Evolutionary conservation across 2,329 filamentous ascomycete genomes (phyloP), one percentile per base, ranked within the genome.

Genomic region (Nigrospora sphaerica): DNA sequence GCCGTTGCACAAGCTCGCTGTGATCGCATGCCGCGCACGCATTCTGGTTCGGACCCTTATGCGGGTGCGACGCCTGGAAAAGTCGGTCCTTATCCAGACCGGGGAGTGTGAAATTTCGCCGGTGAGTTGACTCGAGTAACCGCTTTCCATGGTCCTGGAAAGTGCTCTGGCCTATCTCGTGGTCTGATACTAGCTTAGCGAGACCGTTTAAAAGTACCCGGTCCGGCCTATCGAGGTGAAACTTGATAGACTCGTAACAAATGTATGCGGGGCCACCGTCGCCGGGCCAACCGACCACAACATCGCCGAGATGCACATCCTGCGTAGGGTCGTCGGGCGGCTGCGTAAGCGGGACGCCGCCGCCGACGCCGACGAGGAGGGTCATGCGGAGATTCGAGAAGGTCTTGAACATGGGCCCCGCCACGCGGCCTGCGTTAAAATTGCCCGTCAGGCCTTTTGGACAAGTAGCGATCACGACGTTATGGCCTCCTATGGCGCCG

Each of bases 341-440:
- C 3, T 17, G 13, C 6, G 17, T 12, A 12, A 32, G 32, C 1
- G 51, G 45, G 6, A 53, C 42, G n/a, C 51, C 51, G 19, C 49
- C 49, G 2, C 47, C 47, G 16, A 50, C 48, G 1, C 51, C 47
- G 14, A 52, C 49, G 6, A 53, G 35, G 5, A 54, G 12, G 2
- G 48, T 32, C 50, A 54, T 54, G 3, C 40, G 46, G 38, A 54
- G 50, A 2, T 39, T 39, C 5, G 52, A 44, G 16, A 54, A 54
- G 2, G 52, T 51, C 32, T 45, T 52, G 43, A 52, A 52, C 4
- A 54, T 36, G 1, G 41, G 17, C 12, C 32, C 39, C 3, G 46
- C 42, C 4, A 53, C 17, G 19, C 17, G 35, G 4, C 45, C 40
- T 31, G 49, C 44, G 33, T 51, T 51, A n/a, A 54, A 44, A 32